phyloP scores from a whole-genome alignment of 108 stramenopile genomes.

The Mediolabrus comicus region DNA sequence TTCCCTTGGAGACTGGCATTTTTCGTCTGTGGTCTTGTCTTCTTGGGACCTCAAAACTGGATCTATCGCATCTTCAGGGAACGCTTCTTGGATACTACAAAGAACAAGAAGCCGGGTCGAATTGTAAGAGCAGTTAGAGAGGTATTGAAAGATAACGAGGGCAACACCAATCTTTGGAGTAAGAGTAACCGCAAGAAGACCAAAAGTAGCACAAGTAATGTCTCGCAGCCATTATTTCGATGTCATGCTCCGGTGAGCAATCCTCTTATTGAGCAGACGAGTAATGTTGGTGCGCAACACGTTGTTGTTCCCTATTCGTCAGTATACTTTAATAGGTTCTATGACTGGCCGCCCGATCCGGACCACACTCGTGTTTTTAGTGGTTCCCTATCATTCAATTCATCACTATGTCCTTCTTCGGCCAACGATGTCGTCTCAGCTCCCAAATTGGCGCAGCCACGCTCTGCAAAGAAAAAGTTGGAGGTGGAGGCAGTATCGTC shows the following conservation, averaged over 20 bases:
- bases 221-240: not conserved
- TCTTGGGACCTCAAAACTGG: constrained; percentile 58
- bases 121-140: not conserved
- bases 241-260: constrained; percentile 1
- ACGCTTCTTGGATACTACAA: not conserved
- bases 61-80: constrained; percentile 1
- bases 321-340: not conserved
- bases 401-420: not conserved
- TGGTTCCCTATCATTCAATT: not conserved
- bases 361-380: not conserved
- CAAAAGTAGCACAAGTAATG: not conserved
- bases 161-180: not conserved
- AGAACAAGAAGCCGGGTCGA: not conserved
- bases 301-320: constrained; percentile 5
- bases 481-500: not conserved
- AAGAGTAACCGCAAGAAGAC: not conserved
- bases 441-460: not conserved
- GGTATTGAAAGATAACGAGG: not conserved
- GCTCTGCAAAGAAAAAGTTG: not conserved
- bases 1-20: constrained; percentile 69
- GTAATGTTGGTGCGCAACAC: not conserved
- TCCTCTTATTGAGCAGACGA: not conserved
- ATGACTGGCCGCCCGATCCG: not conserved
- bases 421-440: not conserved
- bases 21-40: constrained; percentile 34